Percentiles rank a stretch among this genome's conserved stretches.
Evolutionary conservation across 495 filamentous ascomycete genomes (phyloP).

Genomic region (Hypomontagnella monticulosa): DNA sequence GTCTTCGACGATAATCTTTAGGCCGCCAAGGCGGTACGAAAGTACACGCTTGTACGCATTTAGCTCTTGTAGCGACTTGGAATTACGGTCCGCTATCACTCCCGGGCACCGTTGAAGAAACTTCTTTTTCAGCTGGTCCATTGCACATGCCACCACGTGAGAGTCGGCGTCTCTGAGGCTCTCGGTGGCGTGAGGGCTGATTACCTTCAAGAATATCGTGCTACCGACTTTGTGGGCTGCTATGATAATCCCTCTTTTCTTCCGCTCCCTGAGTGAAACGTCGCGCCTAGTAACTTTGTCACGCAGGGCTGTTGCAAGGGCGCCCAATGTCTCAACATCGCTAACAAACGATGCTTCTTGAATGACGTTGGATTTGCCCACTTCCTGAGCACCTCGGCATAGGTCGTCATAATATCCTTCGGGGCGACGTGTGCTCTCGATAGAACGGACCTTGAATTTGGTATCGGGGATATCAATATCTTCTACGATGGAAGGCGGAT

Average conservation of each 20-base stretch:
- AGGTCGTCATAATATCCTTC: not conserved
- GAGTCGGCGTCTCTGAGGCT: not conserved
- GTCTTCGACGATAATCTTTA: slow-evolving; percentile 12
- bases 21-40: not conserved
- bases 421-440: not conserved
- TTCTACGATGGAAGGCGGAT: too few species aligned
- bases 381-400: not conserved
- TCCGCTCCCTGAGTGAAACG: not conserved
- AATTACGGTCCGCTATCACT: not conserved
- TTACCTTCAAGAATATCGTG: slow-evolving; percentile 5
- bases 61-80: not conserved
- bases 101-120: not conserved
- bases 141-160: not conserved
- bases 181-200: not conserved
- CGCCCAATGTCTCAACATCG: not conserved
- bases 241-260: not conserved
- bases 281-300: not conserved
- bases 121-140: not conserved
- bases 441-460: not conserved
- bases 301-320: not conserved
- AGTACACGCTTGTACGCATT: slow-evolving; percentile 19
- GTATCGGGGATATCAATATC: too few species aligned
- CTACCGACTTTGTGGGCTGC: not conserved
- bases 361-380: not conserved
- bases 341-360: slow-evolving; percentile 7